These are phyloP conservation scores for Pelagophyceae sp. DNA, from an alignment of 352 stramenopile genomes.

Conservation along the genomic window DNA sequence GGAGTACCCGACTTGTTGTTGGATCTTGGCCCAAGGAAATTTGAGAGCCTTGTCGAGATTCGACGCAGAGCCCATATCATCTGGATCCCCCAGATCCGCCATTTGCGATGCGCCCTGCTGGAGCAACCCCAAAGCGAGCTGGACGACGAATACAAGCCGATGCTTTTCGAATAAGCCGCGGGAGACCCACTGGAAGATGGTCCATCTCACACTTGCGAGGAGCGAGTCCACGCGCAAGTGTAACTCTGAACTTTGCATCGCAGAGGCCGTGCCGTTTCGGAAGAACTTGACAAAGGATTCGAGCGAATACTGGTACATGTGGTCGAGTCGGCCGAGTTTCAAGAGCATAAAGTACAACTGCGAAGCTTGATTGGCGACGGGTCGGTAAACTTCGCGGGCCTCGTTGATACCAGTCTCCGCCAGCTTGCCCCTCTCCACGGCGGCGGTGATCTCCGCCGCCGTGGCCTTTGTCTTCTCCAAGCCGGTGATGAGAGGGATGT, in stretches of 20 bases:
- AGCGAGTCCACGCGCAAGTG: constrained; percentile 35
- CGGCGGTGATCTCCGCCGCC: constrained; percentile 66
- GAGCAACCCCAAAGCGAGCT: constrained; percentile 70
- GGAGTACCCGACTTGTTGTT: constrained; percentile 49
- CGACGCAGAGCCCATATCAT: constrained; percentile 20
- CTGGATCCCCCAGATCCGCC: no score
- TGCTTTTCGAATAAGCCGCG: constrained; percentile 80
- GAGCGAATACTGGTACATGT: constrained; percentile 86
- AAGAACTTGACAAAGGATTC: constrained; percentile 66
- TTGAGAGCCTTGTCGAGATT: neutral
- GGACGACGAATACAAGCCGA: constrained; percentile 73
- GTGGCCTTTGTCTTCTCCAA: constrained; percentile 78
- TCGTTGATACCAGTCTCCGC: constrained; percentile 78
- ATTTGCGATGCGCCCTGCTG: constrained; percentile 33
- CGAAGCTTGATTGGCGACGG: constrained; percentile 69
- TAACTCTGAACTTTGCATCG: constrained; percentile 2
- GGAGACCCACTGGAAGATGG: constrained; percentile 73
- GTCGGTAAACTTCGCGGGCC: constrained; percentile 73
- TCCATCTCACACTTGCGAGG: constrained; percentile 65
- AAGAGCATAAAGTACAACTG: constrained; percentile 84
- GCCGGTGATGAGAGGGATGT: constrained; percentile 78
- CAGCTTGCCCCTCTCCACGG: constrained; percentile 67
- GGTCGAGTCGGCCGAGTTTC: constrained; percentile 71
- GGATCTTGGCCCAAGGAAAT: constrained; percentile 15
- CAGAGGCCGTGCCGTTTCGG: constrained; percentile 37